Base-by-base conservation (phyloP, 352 stramenopile genomes). In the Phytopythium montanum region DNA sequence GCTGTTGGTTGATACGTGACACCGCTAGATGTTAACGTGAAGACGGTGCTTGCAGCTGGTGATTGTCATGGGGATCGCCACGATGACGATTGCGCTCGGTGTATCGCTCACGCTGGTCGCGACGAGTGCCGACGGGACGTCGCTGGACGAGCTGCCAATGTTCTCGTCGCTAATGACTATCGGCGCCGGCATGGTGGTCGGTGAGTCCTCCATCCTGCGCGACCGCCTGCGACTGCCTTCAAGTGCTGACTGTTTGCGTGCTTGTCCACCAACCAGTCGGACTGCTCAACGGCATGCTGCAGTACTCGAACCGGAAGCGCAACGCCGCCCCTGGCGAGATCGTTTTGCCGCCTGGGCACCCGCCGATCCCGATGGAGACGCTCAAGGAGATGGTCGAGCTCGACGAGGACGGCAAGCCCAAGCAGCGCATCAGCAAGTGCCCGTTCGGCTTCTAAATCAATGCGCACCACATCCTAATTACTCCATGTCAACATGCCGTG, bases 111-210 rank as follows among this genome's bases (percentile, higher is more conserved):
- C 69, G 29, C 67, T 89, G 33, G 76, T 85, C 13, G 49, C 65
- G 36, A 41, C 81, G 21, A 72, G 75, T 33, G 76, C 84, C 1
- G 45, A 28, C 26, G 26, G 13, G 25, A 53, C 64, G 26, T 88
- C 76, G 21, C 66, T 81, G 33, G 70, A 74, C 10, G 72, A 91
- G 28, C 63, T 90, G 55, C 73, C 79, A 38, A 76, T 91, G 69
- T 88, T 92, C 57, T 73, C 69, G 48, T 73, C 83, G 59, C 73
- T 87, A 41, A 78, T 91, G 65, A 69, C 87, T 51, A 72, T 85
- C 14, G 77, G 73, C 31, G 76, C 79, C 59, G 69, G 76, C 46
- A 66, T 92, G 26, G 72, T 90, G 52, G 70, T 72, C 49, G 73
- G 77, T 77, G 53, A 59, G 61, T 49, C 12, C 19, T 51, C 19